A percentile compares a stretch with the other conserved stretches of the same genome.
phyloP scores from a whole-genome alignment of 2,329 filamentous ascomycete species.

The Rhinocladiella similis region DNA sequence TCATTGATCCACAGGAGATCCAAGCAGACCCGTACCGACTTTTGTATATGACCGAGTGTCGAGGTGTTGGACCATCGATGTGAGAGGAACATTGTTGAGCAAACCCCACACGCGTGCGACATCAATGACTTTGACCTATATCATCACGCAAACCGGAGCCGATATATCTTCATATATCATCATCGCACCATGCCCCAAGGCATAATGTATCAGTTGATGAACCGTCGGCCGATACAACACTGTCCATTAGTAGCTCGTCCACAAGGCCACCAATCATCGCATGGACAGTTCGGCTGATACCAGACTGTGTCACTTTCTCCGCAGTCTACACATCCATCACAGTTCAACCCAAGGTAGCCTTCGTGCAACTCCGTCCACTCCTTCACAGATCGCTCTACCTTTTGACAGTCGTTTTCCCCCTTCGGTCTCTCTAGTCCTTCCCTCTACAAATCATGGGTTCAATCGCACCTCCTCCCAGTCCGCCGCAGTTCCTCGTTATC shows the following conservation, averaged over 20 bases:
- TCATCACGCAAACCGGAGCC: background rate
- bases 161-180: background rate
- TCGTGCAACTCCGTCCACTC: no score
- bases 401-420: background rate
- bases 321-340: background rate
- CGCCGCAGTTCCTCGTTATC: constrained; percentile 66
- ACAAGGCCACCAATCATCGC: no score
- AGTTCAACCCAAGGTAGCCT: no score
- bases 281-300: no score
- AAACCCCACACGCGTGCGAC: no score
- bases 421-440: background rate
- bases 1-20: background rate
- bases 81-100: background rate
- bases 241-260: background rate
- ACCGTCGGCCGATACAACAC: background rate
- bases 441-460: constrained; percentile 22
- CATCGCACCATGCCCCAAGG: no score
- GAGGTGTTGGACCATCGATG: constrained; percentile 6
- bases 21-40: constrained; percentile 4
- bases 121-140: background rate
- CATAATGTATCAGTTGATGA: no score
- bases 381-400: background rate
- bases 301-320: no score
- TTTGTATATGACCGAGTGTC: constrained; percentile 3
- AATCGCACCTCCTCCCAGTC: constrained; percentile 5